Percentiles rank a stretch among this genome's conserved stretches.
phyloP scores from a whole-genome alignment of 179 eudicot species.

The Patellifolia procumbens region DNA sequence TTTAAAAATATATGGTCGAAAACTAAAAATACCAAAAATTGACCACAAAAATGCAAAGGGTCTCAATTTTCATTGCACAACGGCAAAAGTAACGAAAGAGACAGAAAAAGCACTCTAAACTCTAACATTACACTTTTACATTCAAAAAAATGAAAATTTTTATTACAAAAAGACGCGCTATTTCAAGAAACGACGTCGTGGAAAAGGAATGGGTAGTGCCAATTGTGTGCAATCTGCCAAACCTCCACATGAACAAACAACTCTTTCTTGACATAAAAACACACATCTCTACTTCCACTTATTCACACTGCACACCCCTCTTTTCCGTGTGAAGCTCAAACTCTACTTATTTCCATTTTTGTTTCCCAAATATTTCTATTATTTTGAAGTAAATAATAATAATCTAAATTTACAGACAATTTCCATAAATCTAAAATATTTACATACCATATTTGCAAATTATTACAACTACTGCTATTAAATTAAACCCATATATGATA shows the following conservation, averaged over 20 bases:
- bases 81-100: too few relatives aligned
- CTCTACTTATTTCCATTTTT: not conserved
- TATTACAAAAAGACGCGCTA: not conserved
- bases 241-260: slow-evolving; percentile 1
- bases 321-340: not conserved
- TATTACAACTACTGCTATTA: not conserved
- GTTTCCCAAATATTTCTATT: not conserved
- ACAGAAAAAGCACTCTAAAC: too few relatives aligned
- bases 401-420: not conserved
- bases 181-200: slow-evolving; percentile 5
- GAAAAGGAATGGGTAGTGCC: not conserved
- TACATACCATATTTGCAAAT: not conserved
- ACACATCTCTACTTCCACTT: not conserved
- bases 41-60: too few relatives aligned
- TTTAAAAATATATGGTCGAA: too few relatives aligned
- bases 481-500: not conserved
- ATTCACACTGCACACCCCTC: not conserved
- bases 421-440: not conserved
- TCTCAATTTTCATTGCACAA: too few relatives aligned
- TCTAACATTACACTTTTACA: not conserved
- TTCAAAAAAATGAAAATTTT: not conserved
- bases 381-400: not conserved
- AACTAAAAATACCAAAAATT: too few relatives aligned
- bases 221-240: not conserved
- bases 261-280: not conserved